Evolutionary conservation across 2,329 filamentous ascomycete genomes (phyloP).

Genomic region (Verticillium zaregamsianum): DNA sequence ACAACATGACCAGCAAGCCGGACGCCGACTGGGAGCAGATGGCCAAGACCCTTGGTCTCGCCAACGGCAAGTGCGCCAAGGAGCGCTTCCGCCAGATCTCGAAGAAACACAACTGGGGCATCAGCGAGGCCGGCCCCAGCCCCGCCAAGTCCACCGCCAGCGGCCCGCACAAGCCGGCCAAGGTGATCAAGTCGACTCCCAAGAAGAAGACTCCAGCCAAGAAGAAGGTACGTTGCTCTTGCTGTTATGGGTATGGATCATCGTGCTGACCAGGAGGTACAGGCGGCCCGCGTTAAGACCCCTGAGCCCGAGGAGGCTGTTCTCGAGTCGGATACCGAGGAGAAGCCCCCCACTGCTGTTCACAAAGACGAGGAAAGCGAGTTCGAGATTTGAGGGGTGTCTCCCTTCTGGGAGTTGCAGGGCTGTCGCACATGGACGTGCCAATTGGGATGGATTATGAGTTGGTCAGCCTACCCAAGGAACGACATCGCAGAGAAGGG

Average conservation of each 20-base stretch:
- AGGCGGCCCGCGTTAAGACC: background rate
- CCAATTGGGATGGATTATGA: background rate
- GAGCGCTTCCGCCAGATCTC: conserved; percentile 37
- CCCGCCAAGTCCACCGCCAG: conserved; percentile 23
- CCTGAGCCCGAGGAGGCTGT: background rate
- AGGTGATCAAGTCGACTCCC: conserved; percentile 23
- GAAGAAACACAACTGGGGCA: conserved; percentile 34
- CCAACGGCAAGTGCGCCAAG: conserved; percentile 34
- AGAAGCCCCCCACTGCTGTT: background rate
- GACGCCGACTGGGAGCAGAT: conserved; percentile 37
- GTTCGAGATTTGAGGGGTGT: background rate
- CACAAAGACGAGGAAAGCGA: background rate
- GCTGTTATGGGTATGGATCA: background rate
- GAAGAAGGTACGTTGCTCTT: conserved; percentile 15
- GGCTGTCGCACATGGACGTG: background rate
- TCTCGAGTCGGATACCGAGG: background rate
- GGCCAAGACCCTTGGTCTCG: conserved; percentile 27
- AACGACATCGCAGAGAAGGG: too few relatives aligned
- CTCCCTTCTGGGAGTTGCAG: background rate
- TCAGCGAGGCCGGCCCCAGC: conserved; percentile 11
- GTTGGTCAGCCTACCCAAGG: background rate
- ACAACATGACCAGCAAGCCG: conserved; percentile 35
- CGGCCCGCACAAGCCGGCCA: conserved; percentile 14
- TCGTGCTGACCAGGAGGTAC: background rate
- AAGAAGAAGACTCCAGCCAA: conserved; percentile 24